These are phyloP conservation scores for Malus hybrid DNA, from an alignment of 331 rosid genomes.

Conservation along the genomic window DNA sequence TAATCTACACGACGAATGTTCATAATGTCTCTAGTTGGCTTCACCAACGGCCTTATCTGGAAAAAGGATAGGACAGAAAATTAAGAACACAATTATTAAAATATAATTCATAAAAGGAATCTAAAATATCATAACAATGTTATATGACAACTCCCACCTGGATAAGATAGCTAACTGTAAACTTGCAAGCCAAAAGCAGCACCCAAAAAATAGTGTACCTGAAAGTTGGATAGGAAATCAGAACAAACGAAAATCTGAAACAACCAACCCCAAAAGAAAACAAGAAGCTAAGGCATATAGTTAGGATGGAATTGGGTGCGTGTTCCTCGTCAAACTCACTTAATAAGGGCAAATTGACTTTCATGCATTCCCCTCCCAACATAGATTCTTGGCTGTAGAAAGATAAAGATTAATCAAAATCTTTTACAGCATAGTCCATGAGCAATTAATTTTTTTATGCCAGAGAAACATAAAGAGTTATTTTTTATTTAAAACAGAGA, in stretches of 20 bases:
- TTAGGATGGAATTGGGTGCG: background rate
- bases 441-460: background rate
- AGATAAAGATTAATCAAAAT: constrained; percentile 11
- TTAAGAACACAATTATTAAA: constrained; percentile 9
- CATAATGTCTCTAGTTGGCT: constrained; percentile 89
- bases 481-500: background rate
- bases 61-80: constrained; percentile 12
- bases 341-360: constrained; percentile 75
- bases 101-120: constrained; percentile 7
- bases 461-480: background rate
- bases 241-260: background rate
- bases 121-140: background rate
- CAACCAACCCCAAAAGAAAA: background rate
- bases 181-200: constrained; percentile 36
- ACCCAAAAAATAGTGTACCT: constrained; percentile 57
- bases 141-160: constrained; percentile 23
- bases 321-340: constrained; percentile 44
- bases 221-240: constrained; percentile 13
- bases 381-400: constrained; percentile 77
- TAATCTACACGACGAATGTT: constrained; percentile 48
- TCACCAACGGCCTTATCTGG: constrained; percentile 84
- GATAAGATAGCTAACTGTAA: constrained; percentile 45
- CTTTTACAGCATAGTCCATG: background rate
- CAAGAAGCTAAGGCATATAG: background rate
- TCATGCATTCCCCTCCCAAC: constrained; percentile 99